Conservation (phyloP, 164 flowering plant species). For the Dillenia suffruticosa region DNA sequence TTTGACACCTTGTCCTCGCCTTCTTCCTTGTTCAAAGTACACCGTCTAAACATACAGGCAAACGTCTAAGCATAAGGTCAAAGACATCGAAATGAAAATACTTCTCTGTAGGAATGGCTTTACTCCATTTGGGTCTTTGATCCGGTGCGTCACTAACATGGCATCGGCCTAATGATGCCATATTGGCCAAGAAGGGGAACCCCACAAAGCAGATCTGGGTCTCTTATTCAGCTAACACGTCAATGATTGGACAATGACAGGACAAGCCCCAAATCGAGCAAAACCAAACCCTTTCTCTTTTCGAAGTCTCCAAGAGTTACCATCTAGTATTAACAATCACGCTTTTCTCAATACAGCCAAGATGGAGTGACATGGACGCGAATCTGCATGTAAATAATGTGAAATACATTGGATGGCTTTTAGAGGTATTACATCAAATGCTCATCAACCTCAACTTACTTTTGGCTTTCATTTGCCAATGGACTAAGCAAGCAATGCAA, state of each 20-base stretch:
- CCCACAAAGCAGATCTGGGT: background rate
- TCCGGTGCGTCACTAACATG: too few species aligned
- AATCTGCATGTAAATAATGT: conserved; percentile 88
- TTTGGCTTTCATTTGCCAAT: background rate
- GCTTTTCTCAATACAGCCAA: conserved; percentile 41
- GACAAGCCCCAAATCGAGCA: too few species aligned
- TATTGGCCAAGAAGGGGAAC: background rate
- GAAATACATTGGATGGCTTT: conserved; percentile 82
- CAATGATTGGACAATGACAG: too few species aligned
- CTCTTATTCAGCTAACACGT: background rate
- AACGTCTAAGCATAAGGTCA: background rate
- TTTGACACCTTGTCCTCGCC: background rate
- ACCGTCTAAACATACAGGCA: background rate
- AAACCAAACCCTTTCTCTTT: too few species aligned
- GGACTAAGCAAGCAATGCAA: background rate
- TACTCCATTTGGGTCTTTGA: too few species aligned
- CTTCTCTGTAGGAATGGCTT: too few species aligned
- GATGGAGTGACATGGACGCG: conserved; percentile 84
- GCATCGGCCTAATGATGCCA: too few species aligned
- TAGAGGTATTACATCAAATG: conserved; percentile 48
- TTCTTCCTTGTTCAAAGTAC: background rate
- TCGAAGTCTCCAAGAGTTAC: background rate
- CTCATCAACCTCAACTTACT: background rate
- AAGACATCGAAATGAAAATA: background rate
- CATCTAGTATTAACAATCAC: background rate